Percentiles rank a stretch among this genome's conserved stretches.
Conservation (phyloP, 345 rosid species). For the Noccaea bulbosa region DNA sequence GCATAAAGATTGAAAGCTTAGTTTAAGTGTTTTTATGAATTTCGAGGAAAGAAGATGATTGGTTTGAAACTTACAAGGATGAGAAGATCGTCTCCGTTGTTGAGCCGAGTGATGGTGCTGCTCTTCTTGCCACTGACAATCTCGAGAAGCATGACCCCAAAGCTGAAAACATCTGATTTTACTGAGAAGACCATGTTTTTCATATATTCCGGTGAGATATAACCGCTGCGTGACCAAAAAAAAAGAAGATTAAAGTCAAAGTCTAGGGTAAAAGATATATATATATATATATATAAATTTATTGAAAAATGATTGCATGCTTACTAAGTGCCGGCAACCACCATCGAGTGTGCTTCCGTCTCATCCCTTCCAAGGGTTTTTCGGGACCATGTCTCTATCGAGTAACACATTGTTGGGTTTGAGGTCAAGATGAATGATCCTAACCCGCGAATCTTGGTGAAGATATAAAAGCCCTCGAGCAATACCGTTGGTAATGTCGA, state of each 20-base stretch:
- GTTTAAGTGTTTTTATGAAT: not conserved
- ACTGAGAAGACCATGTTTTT: not conserved
- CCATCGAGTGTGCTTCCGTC: not conserved
- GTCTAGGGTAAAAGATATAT: too few relatives aligned
- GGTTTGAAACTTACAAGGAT: not conserved
- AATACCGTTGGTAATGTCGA: too few relatives aligned
- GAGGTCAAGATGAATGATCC: not conserved
- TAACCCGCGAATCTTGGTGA: not conserved
- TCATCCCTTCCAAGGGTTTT: not conserved
- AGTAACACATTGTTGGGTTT: not conserved
- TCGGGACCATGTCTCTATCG: not conserved
- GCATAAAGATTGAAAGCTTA: not conserved
- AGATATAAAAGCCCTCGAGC: not conserved
- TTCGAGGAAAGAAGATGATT: not conserved
- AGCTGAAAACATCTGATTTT: not conserved
- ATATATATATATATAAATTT: too few relatives aligned
- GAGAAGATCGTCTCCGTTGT: not conserved
- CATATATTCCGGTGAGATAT: not conserved
- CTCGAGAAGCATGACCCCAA: not conserved
- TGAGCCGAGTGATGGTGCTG: not conserved
- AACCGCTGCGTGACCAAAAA: not conserved
- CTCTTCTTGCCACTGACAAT: not conserved
- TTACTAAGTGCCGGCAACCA: not conserved
- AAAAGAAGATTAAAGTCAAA: not conserved
- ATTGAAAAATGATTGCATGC: too few relatives aligned